Conservation (phyloP, 1,139 yeast species). For the Geotrichum klebahnii region DNA sequence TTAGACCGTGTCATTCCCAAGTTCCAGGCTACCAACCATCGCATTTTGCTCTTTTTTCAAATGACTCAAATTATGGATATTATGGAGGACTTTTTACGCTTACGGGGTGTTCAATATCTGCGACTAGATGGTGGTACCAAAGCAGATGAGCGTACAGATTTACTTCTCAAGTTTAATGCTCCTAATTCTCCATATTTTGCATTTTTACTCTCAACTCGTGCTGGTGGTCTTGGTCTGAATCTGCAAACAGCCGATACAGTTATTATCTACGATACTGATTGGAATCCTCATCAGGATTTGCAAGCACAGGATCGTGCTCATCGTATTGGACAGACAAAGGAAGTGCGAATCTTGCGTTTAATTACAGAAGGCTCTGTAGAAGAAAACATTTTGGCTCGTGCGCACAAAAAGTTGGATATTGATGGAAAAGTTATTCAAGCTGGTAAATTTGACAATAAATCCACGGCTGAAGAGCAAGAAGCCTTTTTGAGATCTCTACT, state of each 20-base stretch:
- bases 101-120: constrained; percentile 69
- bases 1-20: constrained; percentile 85
- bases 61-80: constrained; percentile 99
- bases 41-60: constrained; percentile 90
- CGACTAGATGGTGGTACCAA: constrained; percentile 89
- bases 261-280: constrained; percentile 91
- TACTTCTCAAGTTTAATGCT: constrained; percentile 80
- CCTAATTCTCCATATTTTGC: constrained; percentile 84
- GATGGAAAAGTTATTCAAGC: constrained; percentile 99
- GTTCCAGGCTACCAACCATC: constrained; percentile 78
- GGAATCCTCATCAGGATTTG: constrained; percentile 98
- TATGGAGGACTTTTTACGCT: constrained; percentile 89
- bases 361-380: constrained; percentile 93
- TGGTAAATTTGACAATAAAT: constrained; percentile 95
- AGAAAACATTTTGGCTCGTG: constrained; percentile 89
- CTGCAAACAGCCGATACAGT: constrained; percentile 97
- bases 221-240: constrained; percentile 95
- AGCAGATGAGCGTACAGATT: constrained; percentile 86
- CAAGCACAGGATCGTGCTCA: constrained; percentile 99
- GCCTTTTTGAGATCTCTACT: constrained; percentile 79
- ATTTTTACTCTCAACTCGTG: constrained; percentile 87
- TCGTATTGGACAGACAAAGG: constrained; percentile 96
- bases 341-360: constrained; percentile 85
- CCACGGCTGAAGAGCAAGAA: constrained; percentile 95
- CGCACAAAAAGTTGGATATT: constrained; percentile 88